phyloP scores from a whole-genome alignment of 768 basidiomycete genomes.

The Xerocomus spinulosus region DNA sequence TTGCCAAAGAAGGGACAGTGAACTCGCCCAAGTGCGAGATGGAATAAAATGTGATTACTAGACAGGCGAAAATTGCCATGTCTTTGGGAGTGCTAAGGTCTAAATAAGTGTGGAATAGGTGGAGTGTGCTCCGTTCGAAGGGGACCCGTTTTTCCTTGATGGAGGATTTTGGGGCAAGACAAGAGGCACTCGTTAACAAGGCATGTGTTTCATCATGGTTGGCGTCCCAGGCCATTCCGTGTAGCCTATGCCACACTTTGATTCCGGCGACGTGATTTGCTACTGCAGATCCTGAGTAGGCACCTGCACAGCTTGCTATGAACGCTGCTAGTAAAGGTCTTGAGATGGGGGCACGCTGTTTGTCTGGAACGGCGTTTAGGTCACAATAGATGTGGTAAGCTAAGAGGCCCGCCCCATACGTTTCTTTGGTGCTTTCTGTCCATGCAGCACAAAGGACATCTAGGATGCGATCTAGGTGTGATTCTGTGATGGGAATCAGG shows the following conservation, averaged over 20 bases:
- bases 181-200: background rate
- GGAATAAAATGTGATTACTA: background rate
- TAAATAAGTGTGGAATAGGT: background rate
- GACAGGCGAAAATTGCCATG: background rate
- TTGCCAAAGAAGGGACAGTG: too few relatives aligned
- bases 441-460: background rate
- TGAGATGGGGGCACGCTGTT: background rate
- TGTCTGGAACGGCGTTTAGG: background rate
- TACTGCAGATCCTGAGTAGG: slow-evolving; percentile 1
- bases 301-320: background rate
- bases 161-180: background rate
- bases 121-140: background rate
- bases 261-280: background rate
- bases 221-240: too few relatives aligned
- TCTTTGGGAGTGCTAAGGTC: background rate
- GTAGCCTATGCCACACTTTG: too few relatives aligned
- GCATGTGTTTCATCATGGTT: too few relatives aligned
- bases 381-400: background rate
- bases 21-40: background rate
- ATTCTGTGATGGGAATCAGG: background rate
- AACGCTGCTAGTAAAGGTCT: background rate
- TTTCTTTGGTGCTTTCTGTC: background rate
- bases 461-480: background rate
- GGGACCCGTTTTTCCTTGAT: background rate
- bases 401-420: background rate